A percentile compares a stretch with the other conserved stretches of the same genome.
These are phyloP conservation scores for Handroanthus guayacan DNA, from an alignment of 257 asterid species.

Conservation along the genomic window DNA sequence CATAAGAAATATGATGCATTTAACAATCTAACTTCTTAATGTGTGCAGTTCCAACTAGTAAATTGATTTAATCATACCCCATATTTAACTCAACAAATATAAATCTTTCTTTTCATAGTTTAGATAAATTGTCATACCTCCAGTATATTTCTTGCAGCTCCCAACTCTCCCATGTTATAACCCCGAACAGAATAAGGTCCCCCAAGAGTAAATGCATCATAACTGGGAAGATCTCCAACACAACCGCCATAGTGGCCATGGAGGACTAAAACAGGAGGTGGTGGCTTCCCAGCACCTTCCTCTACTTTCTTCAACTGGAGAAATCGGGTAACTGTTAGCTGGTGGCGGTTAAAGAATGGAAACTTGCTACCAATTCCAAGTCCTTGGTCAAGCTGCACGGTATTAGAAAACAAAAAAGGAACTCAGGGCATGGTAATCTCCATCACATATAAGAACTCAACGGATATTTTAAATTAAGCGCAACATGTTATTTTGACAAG, in stretches of 20 bases:
- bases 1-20: neutral
- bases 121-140: constrained; percentile 57
- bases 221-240: constrained; percentile 97
- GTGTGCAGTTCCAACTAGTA: neutral
- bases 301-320: constrained; percentile 82
- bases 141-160: constrained; percentile 88
- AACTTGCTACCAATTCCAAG: constrained; percentile 83
- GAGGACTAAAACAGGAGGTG: constrained; percentile 93
- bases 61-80: neutral
- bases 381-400: constrained; percentile 93
- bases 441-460: neutral
- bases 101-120: neutral
- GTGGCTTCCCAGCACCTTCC: constrained; percentile 92
- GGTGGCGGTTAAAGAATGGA: constrained; percentile 94
- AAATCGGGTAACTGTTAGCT: constrained; percentile 77
- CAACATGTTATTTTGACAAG: too few species aligned
- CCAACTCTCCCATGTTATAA: constrained; percentile 97
- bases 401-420: constrained; percentile 9
- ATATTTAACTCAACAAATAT: neutral
- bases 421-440: constrained; percentile 2
- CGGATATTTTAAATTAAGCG: too few species aligned
- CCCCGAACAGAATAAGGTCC: constrained; percentile 98
- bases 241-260: constrained; percentile 98
- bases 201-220: constrained; percentile 96
- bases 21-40: neutral